Conservation (phyloP, 805 yeast species). For the Candida suzukii region DNA sequence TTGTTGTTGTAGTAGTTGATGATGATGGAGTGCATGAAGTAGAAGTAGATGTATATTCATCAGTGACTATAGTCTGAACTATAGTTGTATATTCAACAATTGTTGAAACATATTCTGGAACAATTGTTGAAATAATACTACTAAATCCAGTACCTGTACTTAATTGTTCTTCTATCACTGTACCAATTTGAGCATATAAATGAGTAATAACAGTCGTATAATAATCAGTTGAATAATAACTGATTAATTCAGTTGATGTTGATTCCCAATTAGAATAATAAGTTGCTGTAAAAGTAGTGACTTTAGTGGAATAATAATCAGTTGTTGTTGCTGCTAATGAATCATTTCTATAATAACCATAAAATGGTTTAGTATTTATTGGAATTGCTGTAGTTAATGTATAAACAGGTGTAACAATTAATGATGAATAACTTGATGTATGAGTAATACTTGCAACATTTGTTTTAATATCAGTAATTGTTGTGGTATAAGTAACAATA, state of each 20-base stretch:
- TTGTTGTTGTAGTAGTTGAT: not conserved
- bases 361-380: conserved; percentile 2
- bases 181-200: conserved; percentile 9
- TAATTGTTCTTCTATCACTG: not conserved
- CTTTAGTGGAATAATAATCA: no score
- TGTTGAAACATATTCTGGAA: not conserved
- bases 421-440: not conserved
- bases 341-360: conserved; percentile 10
- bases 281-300: not conserved
- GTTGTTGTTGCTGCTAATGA: no score
- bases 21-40: not conserved
- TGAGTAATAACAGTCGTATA: conserved; percentile 5
- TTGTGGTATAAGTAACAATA: not conserved
- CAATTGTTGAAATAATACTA: conserved; percentile 7
- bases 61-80: conserved; percentile 3
- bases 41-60: not conserved
- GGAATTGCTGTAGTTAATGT: conserved; percentile 8
- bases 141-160: conserved; percentile 7
- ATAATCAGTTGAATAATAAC: conserved; percentile 1
- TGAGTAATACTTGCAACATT: not conserved
- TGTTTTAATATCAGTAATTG: not conserved
- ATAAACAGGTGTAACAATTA: conserved; percentile 4
- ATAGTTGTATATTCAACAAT: conserved; percentile 4
- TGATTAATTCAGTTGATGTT: conserved; percentile 1
- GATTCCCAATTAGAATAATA: conserved; percentile 3